Conservation (phyloP, 106 monocot genomes). For the Dendrobium catenatum region DNA sequence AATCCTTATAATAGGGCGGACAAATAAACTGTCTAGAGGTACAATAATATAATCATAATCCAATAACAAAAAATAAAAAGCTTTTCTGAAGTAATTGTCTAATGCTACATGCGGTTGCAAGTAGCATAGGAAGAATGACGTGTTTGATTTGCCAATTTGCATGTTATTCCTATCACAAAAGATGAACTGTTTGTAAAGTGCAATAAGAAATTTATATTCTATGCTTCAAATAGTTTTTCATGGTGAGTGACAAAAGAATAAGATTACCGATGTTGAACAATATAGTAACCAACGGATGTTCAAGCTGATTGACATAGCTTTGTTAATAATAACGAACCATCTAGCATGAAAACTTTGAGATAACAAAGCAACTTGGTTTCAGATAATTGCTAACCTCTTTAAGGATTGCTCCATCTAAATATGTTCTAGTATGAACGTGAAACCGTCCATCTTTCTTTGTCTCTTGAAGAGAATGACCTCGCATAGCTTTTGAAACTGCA, state of each 20-base stretch:
- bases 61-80: background rate
- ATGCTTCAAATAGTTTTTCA: background rate
- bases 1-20: too few species aligned
- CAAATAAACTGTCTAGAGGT: too few species aligned
- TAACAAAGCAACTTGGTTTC: background rate
- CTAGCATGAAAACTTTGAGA: background rate
- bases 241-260: background rate
- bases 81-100: background rate
- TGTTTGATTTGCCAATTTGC: background rate
- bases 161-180: background rate
- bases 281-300: background rate
- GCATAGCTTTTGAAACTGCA: constrained; percentile 92
- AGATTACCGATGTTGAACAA: background rate
- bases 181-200: background rate
- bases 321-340: background rate
- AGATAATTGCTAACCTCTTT: constrained; percentile 53
- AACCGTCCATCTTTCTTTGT: constrained; percentile 91
- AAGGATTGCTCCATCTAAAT: constrained; percentile 93
- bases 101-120: background rate
- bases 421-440: constrained; percentile 89
- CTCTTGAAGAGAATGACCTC: constrained; percentile 90
- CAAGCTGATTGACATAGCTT: background rate
- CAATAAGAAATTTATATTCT: background rate
- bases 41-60: too few species aligned
- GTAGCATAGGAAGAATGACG: background rate